Percentiles rank a stretch among this genome's conserved stretches.
phyloP scores from a whole-genome alignment of 305 asterid species.

The Fraxinus ornus region DNA sequence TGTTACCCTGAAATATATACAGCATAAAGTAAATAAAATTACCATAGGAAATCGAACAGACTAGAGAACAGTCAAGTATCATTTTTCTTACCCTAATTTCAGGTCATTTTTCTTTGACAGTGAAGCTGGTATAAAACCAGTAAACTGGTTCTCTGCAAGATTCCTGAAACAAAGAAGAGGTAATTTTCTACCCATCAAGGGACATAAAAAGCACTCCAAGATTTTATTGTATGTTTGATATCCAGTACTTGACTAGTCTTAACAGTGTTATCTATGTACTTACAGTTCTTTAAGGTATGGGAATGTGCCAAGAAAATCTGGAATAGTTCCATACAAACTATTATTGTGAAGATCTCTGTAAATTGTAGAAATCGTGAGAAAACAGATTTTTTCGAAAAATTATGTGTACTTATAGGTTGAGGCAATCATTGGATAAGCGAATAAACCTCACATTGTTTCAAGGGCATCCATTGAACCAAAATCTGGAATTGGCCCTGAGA shows the following conservation, averaged over 20 bases:
- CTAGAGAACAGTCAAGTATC: background rate
- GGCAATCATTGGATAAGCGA: background rate
- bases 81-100: conserved; percentile 38
- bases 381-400: background rate
- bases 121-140: conserved; percentile 57
- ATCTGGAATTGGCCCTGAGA: conserved; percentile 63
- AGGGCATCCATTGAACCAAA: conserved; percentile 72
- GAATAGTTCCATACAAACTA: conserved; percentile 51
- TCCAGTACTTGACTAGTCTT: background rate
- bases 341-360: conserved; percentile 59
- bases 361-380: background rate
- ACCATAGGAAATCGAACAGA: background rate
- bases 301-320: conserved; percentile 43
- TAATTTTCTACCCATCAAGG: background rate
- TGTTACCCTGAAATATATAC: conserved; percentile 33
- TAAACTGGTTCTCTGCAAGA: conserved; percentile 53
- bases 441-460: conserved; percentile 46
- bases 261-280: conserved; percentile 18
- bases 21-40: background rate
- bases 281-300: conserved; percentile 51
- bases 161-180: conserved; percentile 43
- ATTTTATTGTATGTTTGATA: background rate
- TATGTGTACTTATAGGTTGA: background rate
- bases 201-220: background rate
- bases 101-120: conserved; percentile 42